phyloP scores from a whole-genome alignment of 441 rosid genomes.

The Corymbia citriodora region DNA sequence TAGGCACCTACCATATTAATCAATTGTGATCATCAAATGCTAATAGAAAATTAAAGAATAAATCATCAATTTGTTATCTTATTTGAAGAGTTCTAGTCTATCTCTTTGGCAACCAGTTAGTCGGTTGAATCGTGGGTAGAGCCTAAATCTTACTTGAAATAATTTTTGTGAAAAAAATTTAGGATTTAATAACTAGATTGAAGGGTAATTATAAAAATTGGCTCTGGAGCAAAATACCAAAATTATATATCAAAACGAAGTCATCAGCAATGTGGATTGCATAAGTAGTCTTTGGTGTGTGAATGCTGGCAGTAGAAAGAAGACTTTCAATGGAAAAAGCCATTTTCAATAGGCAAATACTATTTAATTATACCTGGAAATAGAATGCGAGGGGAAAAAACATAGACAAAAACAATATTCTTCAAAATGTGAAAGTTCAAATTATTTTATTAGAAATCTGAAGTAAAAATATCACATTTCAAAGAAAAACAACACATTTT shows the following conservation, averaged over 20 bases:
- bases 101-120: not conserved
- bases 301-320: not conserved
- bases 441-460: no score
- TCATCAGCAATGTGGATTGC: not conserved
- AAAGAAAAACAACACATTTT: not conserved
- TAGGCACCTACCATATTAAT: fast-evolving
- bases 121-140: no score
- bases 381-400: not conserved
- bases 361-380: not conserved
- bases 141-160: not conserved
- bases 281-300: not conserved
- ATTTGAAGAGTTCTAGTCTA: not conserved
- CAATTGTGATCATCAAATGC: not conserved
- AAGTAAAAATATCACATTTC: no score
- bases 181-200: not conserved
- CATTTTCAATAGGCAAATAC: not conserved
- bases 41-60: not conserved
- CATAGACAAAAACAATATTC: not conserved
- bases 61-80: not conserved
- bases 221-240: not conserved
- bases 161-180: not conserved
- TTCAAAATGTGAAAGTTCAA: not conserved
- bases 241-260: not conserved
- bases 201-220: not conserved
- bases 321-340: not conserved